Percentiles rank a stretch among this genome's conserved stretches.
Conservation (phyloP, 1,284 basidiomycete genomes). For the Ustilago xerochloae region DNA sequence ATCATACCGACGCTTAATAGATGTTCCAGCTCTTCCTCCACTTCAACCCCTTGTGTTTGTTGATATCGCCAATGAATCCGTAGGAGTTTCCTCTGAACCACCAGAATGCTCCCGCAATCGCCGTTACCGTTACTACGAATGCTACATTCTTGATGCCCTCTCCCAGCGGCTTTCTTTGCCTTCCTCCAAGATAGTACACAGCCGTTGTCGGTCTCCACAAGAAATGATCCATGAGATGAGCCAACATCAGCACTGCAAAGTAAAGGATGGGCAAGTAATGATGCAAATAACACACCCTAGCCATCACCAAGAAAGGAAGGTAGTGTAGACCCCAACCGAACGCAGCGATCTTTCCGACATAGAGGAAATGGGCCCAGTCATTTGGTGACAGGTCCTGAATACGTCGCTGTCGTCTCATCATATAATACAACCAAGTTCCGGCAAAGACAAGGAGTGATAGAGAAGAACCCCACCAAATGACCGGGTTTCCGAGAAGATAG, state of each 20-base stretch:
- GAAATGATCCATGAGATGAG: slow-evolving; percentile 90
- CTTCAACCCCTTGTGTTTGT: slow-evolving; percentile 63
- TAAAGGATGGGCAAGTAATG: slow-evolving; percentile 89
- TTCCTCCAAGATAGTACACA: slow-evolving; percentile 45
- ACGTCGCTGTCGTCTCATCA: slow-evolving; percentile 85
- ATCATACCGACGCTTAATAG: slow-evolving; percentile 28
- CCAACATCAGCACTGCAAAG: slow-evolving; percentile 92
- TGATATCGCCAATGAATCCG: slow-evolving; percentile 86
- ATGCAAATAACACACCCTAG: slow-evolving; percentile 82
- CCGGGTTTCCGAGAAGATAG: slow-evolving; percentile 89
- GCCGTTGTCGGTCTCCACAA: slow-evolving; percentile 69
- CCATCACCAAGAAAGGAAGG: slow-evolving; percentile 79
- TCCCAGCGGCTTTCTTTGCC: slow-evolving; percentile 68
- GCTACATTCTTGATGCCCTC: slow-evolving; percentile 77
- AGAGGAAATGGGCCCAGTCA: slow-evolving; percentile 92
- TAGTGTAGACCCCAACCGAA: slow-evolving; percentile 94
- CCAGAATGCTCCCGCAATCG: slow-evolving; percentile 85
- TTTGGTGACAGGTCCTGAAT: slow-evolving; percentile 89
- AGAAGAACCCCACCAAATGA: slow-evolving; percentile 89
- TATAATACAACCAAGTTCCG: slow-evolving; percentile 76
- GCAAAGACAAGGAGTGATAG: slow-evolving; percentile 76
- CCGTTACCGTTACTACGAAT: slow-evolving; percentile 75
- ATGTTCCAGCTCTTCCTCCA: slow-evolving; percentile 68
- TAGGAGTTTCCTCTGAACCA: slow-evolving; percentile 91
- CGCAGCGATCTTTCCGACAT: slow-evolving; percentile 89